Conservation (phyloP, 441 rosid genomes). For the Eruca vesicaria region DNA sequence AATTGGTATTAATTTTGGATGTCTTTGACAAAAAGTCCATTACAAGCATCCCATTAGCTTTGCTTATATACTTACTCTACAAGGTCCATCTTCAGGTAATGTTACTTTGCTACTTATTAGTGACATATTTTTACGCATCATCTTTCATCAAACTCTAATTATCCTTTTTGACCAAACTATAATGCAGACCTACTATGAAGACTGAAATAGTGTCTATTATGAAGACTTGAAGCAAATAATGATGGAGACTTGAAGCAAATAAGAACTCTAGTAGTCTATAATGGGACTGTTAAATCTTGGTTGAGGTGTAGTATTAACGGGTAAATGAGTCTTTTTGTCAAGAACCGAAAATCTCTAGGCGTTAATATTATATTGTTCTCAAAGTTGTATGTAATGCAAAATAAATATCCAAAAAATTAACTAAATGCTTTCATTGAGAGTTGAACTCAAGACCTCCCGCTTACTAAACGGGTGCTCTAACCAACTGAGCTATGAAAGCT, state of each 20-base stretch:
- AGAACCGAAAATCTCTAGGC: background rate
- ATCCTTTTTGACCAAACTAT: background rate
- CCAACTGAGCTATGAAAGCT: slow-evolving; percentile 87
- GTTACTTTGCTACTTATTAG: background rate
- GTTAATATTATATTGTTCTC: background rate
- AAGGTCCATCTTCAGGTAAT: slow-evolving; percentile 80
- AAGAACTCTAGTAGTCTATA: background rate
- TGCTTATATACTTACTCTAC: slow-evolving; percentile 76
- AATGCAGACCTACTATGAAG: slow-evolving; percentile 69
- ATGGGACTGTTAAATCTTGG: background rate
- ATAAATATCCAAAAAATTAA: background rate
- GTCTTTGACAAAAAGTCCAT: no score
- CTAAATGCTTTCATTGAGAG: slow-evolving; percentile 77
- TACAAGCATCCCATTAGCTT: slow-evolving; percentile 15
- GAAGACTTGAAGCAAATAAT: slow-evolving; percentile 25
- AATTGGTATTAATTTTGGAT: background rate
- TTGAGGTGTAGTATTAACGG: slow-evolving; percentile 37
- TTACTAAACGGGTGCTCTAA: slow-evolving; percentile 99
- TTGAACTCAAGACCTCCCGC: slow-evolving; percentile 99
- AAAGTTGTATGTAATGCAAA: background rate
- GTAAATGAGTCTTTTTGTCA: background rate
- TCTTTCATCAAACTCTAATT: slow-evolving; percentile 1
- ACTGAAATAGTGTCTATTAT: no score
- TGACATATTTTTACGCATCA: background rate
- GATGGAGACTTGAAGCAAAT: slow-evolving; percentile 25